Base-by-base conservation (phyloP, 768 basidiomycete genomes). In the Phylloporus rhodoxanthus region DNA sequence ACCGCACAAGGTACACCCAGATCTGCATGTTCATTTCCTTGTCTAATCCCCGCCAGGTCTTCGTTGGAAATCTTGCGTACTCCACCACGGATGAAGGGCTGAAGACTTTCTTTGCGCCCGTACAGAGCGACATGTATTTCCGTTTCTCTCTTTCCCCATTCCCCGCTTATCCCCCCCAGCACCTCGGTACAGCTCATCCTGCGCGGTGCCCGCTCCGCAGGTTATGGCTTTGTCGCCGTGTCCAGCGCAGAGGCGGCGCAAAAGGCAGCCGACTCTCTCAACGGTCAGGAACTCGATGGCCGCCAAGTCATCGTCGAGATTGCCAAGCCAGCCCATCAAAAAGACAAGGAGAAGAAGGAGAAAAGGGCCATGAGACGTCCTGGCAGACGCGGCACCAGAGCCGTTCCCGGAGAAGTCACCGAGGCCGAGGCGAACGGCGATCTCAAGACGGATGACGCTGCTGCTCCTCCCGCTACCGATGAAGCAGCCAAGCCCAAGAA, bases 11-110 rank as follows among this genome's bases (percentile, higher is more conserved):
- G 88, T 87, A 61, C 53, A 40, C 21, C 29, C 37, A 43, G 57
- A 64, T 67, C 51, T 46, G 52, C 50, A 50, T 33, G 25, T 50
- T 13, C 60, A 10, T 42, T 52, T 43, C 55, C 52, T 54, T 39
- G 45, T 52, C 50, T 38, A 26, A 17, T 32, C 25, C 15, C 45
- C 43, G 43, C 19, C 60, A 93, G 91, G 88, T 92, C 76, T 94
- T 94, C 71, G 89, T 85, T 66, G 92, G 92, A 62, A 95, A 95
- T 75, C 91, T 95, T 77, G 82, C 90, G 76, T 95, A 93, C 73
- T 77, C 83, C 66, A 91, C 89, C 60, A 90, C 87, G 77, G 89
- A 91, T 78, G 87, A 91, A 73, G 88, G 88, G 82, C 85, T 95
- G 75, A 87, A 82, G 85, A 75, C 87, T 71, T 87, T 95, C 79